phyloP scores from a whole-genome alignment of 2,329 filamentous ascomycete species.

The Colletotrichum neosansevieriae region DNA sequence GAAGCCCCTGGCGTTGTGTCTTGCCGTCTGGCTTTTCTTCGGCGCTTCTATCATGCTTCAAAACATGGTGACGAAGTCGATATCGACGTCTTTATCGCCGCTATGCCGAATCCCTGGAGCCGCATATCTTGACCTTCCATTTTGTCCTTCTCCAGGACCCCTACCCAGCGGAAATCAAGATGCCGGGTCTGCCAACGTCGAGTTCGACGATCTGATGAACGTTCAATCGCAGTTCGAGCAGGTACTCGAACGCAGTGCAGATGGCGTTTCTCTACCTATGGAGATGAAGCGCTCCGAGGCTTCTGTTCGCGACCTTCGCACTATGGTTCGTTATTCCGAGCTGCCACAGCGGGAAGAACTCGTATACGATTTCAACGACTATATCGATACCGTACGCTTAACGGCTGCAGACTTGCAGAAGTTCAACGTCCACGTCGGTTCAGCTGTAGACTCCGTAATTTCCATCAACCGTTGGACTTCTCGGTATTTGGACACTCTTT shows the following conservation, averaged over 20 bases:
- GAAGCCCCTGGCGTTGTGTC: slow-evolving; percentile 70
- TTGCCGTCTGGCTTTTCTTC: slow-evolving; percentile 72
- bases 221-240: slow-evolving; percentile 83
- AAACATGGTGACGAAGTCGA: slow-evolving; percentile 71
- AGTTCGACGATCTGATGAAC: slow-evolving; percentile 81
- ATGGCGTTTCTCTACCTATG: slow-evolving; percentile 75
- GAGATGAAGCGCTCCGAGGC: slow-evolving; percentile 84
- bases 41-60: slow-evolving; percentile 70
- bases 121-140: slow-evolving; percentile 71
- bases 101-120: slow-evolving; percentile 77
- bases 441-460: slow-evolving; percentile 80
- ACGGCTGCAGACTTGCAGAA: slow-evolving; percentile 76
- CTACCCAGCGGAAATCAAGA: slow-evolving; percentile 33
- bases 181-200: slow-evolving; percentile 54
- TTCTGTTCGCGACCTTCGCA: slow-evolving; percentile 79
- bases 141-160: slow-evolving; percentile 62
- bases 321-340: slow-evolving; percentile 77
- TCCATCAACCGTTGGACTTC: slow-evolving; percentile 82
- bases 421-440: slow-evolving; percentile 82
- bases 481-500: slow-evolving; percentile 74
- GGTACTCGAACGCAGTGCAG: slow-evolving; percentile 75
- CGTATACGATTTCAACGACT: slow-evolving; percentile 80
- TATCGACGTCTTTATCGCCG: slow-evolving; percentile 73
- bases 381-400: slow-evolving; percentile 75
- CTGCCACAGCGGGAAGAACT: slow-evolving; percentile 78